Base-by-base conservation (phyloP, 176 grass and related monocot species). In the Oryza brachyantha region DNA sequence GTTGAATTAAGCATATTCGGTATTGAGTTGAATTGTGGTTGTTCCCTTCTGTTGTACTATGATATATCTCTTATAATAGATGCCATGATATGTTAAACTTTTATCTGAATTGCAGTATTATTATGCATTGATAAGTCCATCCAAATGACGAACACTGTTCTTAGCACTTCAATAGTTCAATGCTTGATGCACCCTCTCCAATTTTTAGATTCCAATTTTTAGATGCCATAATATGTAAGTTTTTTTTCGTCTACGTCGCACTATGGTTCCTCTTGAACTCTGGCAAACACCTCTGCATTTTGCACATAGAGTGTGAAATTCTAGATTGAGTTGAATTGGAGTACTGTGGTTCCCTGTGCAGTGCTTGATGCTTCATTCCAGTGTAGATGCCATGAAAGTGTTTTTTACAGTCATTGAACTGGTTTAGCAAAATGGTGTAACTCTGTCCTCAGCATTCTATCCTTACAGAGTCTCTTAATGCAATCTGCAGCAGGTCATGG, bases 401-500 rank as follows among this genome's bases (percentile, higher is more conserved):
- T 24, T 55, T 22, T 54, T 55, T 55, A 8, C 2, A 0, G 9
- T 57, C 19, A 24, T 55, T 55, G 21, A 2, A 22, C 8, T 55
- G 5, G 0, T 22, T 55, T 6, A 22, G 50, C 50, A 9, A 55
- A 55, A 55, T 55, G 21, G 21, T 55, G 21, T 10, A 3, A 22
- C 21, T 45, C 13, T 13, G 42, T 45, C 68, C 11, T 29, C 26
- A 66, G 61, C 11, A 77, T 19, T 9, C 14, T 5, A 27, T 77
- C 63, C 28, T 32, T 21, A 41, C 64, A 26, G 0, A 31, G 24
- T 31, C 21, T 48, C 45, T n/a, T n/a, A n/a, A n/a, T n/a, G n/a
- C 13, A 19, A 22, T 21, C 4, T 28, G 9, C 78, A 67, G 32
- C 84, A 86, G 83, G 83, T 50, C 78, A 83, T 29, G 84, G 48